phyloP scores from a whole-genome alignment of 2,329 filamentous ascomycete species.

The Fusarium avenaceum region DNA sequence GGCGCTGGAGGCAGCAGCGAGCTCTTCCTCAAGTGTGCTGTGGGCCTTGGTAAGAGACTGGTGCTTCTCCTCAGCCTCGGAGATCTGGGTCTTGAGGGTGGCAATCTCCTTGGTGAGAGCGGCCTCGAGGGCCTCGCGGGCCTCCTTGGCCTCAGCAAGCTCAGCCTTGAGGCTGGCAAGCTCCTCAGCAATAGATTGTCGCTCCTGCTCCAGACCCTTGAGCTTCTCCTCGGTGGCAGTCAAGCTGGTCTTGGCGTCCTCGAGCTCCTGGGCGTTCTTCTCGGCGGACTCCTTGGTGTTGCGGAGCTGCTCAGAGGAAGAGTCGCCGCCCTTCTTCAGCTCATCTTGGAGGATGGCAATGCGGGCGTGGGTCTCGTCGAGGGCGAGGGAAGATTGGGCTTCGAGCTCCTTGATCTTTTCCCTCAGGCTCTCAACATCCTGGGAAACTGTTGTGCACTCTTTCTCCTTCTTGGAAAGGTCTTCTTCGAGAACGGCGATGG shows the following conservation, averaged over 20 bases:
- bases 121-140: slow-evolving; percentile 53
- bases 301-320: slow-evolving; percentile 45
- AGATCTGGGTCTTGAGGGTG: slow-evolving; percentile 53
- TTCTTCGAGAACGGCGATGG: slow-evolving; percentile 51
- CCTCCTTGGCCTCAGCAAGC: slow-evolving; percentile 53
- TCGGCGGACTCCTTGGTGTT: slow-evolving; percentile 46
- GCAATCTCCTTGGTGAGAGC: slow-evolving; percentile 51
- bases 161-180: slow-evolving; percentile 53
- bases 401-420: slow-evolving; percentile 57
- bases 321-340: slow-evolving; percentile 49
- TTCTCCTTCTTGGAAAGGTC: slow-evolving; percentile 57
- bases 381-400: slow-evolving; percentile 48
- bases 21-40: slow-evolving; percentile 51
- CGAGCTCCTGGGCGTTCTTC: slow-evolving; percentile 42
- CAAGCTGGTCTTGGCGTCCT: slow-evolving; percentile 45
- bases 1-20: slow-evolving; percentile 48
- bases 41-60: slow-evolving; percentile 50
- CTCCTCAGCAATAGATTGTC: slow-evolving; percentile 52
- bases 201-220: slow-evolving; percentile 47
- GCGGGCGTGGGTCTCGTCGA: slow-evolving; percentile 53
- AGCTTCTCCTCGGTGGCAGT: slow-evolving; percentile 47
- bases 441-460: slow-evolving; percentile 52
- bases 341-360: slow-evolving; percentile 54
- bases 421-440: slow-evolving; percentile 56
- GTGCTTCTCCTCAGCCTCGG: slow-evolving; percentile 52